phyloP scores from a whole-genome alignment of 2,329 filamentous ascomycete genomes.

The Shiraia bambusicola region DNA sequence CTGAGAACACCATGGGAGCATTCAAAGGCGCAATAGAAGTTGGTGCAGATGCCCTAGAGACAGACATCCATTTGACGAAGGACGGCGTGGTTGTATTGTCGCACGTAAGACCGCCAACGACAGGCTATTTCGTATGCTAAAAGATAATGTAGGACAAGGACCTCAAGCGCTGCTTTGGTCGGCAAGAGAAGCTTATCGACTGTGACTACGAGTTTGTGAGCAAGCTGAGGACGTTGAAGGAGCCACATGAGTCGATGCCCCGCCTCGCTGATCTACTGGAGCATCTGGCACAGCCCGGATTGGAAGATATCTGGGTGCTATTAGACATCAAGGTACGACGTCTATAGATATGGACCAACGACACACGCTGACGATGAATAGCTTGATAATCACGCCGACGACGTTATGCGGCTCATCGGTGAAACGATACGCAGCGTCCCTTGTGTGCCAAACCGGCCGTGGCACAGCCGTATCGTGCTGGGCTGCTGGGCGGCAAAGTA shows the following conservation, averaged over 20 bases:
- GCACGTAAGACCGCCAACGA: slow-evolving; percentile 58
- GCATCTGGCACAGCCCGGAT: slow-evolving; percentile 65
- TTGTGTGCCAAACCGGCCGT: slow-evolving; percentile 53
- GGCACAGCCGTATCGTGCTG: slow-evolving; percentile 73
- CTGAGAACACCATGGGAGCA: slow-evolving; percentile 83
- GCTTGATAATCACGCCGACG: slow-evolving; percentile 68
- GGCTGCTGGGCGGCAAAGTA: slow-evolving; percentile 82
- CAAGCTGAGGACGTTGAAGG: slow-evolving; percentile 65
- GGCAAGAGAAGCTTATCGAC: slow-evolving; percentile 70
- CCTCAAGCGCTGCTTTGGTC: slow-evolving; percentile 79
- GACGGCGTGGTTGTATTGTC: slow-evolving; percentile 85
- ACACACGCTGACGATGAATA: slow-evolving; percentile 34
- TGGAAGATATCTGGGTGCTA: slow-evolving; percentile 74
- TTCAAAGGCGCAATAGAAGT: slow-evolving; percentile 73
- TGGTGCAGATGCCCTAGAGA: slow-evolving; percentile 81
- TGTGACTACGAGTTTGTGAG: slow-evolving; percentile 74
- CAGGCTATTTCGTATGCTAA: slow-evolving; percentile 5
- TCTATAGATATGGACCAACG: neutral
- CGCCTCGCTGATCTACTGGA: slow-evolving; percentile 71
- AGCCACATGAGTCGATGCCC: slow-evolving; percentile 72
- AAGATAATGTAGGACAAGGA: slow-evolving; percentile 63
- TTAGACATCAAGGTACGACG: slow-evolving; percentile 78
- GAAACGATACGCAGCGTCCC: slow-evolving; percentile 60
- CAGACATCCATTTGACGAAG: slow-evolving; percentile 78
- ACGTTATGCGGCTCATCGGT: slow-evolving; percentile 70